Conservation (phyloP, 495 filamentous ascomycete genomes). For the Gamarada debralockiae region DNA sequence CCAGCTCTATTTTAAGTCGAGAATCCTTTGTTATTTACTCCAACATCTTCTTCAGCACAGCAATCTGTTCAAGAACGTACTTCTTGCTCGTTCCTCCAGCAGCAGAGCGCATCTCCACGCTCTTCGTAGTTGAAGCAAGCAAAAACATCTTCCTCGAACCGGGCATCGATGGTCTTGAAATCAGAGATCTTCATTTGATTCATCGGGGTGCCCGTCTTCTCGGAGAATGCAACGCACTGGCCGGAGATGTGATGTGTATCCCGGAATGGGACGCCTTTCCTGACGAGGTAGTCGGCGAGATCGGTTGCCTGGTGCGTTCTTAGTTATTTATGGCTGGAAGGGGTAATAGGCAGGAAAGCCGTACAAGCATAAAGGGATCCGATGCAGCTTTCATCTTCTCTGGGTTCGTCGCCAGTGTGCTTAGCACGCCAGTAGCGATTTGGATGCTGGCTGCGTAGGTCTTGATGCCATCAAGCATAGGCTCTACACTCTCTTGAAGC, state of each 20-base stretch:
- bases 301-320: too few species aligned
- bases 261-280: slow-evolving; percentile 21
- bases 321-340: too few species aligned
- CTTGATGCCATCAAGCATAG: slow-evolving; percentile 83
- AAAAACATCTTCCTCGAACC: slow-evolving; percentile 71
- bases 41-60: background rate
- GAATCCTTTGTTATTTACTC: background rate
- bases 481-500: slow-evolving; percentile 87
- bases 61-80: background rate
- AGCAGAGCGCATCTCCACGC: background rate
- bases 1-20: background rate
- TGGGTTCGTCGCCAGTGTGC: slow-evolving; percentile 48
- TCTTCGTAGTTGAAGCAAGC: background rate
- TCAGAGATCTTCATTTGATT: slow-evolving; percentile 55
- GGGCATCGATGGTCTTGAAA: slow-evolving; percentile 59
- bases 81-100: background rate
- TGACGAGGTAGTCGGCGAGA: slow-evolving; percentile 35
- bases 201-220: slow-evolving; percentile 56
- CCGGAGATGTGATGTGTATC: slow-evolving; percentile 23
- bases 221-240: slow-evolving; percentile 54
- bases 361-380: slow-evolving; percentile 18
- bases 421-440: slow-evolving; percentile 54
- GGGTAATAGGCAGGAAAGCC: too few species aligned
- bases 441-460: slow-evolving; percentile 83
- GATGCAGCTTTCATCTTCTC: slow-evolving; percentile 68